phyloP scores from a whole-genome alignment of 2,329 filamentous ascomycete species.

The Exserohilum rostratum region DNA sequence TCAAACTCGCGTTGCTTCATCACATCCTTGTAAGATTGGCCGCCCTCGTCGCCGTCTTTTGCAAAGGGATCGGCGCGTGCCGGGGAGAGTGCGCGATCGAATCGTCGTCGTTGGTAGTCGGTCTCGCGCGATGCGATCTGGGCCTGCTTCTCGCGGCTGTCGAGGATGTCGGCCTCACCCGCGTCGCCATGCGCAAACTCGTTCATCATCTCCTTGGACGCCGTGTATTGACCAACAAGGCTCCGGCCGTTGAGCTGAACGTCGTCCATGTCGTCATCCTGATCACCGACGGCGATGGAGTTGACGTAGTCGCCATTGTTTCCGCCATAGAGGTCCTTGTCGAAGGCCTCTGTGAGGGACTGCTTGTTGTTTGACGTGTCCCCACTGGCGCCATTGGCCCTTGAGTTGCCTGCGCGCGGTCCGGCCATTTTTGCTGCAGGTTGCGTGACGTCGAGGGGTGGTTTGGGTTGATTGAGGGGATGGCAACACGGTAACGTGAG shows the following conservation, averaged over 20 bases:
- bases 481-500: conserved; percentile 9
- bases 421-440: conserved; percentile 44
- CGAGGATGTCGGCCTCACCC: conserved; percentile 88
- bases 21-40: conserved; percentile 82
- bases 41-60: conserved; percentile 73
- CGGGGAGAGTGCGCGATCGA: conserved; percentile 82
- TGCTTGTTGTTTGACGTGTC: conserved; percentile 87
- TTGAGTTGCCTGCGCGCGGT: conserved; percentile 65
- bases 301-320: conserved; percentile 82
- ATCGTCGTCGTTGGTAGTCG: conserved; percentile 95
- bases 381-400: conserved; percentile 78
- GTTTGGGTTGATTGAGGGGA: conserved; percentile 19
- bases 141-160: conserved; percentile 84
- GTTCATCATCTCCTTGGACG: conserved; percentile 87
- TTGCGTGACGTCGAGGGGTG: conserved; percentile 18
- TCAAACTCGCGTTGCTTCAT: conserved; percentile 93
- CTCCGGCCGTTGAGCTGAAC: conserved; percentile 69
- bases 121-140: conserved; percentile 93
- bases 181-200: conserved; percentile 90
- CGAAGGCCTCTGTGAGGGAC: conserved; percentile 87
- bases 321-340: conserved; percentile 80
- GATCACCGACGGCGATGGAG: conserved; percentile 80
- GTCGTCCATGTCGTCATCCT: conserved; percentile 79
- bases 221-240: conserved; percentile 94
- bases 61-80: conserved; percentile 86